These are phyloP conservation scores for Pichia sp. DNA, from an alignment of 1,139 yeast genomes.

Conservation along the genomic window DNA sequence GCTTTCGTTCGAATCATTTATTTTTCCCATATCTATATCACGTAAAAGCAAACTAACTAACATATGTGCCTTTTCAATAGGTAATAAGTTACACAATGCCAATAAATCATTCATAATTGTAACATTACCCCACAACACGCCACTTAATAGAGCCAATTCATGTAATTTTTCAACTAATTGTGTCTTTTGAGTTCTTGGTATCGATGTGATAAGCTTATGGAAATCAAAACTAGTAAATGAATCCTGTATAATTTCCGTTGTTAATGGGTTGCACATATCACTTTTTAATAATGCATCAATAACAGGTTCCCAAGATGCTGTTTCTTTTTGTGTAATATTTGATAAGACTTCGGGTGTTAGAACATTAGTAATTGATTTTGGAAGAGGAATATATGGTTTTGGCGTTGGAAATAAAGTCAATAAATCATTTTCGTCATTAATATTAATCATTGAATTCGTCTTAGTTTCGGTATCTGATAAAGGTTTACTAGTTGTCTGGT, in stretches of 20 bases:
- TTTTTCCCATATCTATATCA: conserved; percentile 16
- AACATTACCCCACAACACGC: conserved; percentile 29
- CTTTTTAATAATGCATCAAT: conserved; percentile 36
- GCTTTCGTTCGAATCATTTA: not conserved
- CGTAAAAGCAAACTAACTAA: conserved; percentile 27
- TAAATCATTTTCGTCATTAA: conserved; percentile 16
- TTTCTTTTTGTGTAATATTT: conserved; percentile 37
- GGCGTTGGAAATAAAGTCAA: conserved; percentile 24
- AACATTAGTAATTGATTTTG: conserved; percentile 37
- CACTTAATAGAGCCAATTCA: conserved; percentile 27
- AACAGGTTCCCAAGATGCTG: conserved; percentile 53
- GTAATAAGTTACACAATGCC: conserved; percentile 12
- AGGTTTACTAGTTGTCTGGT: too few species aligned
- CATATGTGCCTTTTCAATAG: conserved; percentile 7
- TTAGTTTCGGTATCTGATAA: not conserved
- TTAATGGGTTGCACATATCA: conserved; percentile 7
- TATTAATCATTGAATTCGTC: conserved; percentile 3
- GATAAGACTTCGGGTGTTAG: conserved; percentile 43
- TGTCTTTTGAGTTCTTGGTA: conserved; percentile 37
- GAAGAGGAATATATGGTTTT: conserved; percentile 32
- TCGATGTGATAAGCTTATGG: conserved; percentile 36
- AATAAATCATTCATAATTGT: conserved; percentile 38
- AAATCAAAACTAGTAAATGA: conserved; percentile 37
- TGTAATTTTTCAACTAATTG: conserved; percentile 35
- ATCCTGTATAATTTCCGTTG: conserved; percentile 23